These are phyloP conservation scores for Debaryomyces tyrocola DNA, from an alignment of 805 yeast species.

Conservation along the genomic window DNA sequence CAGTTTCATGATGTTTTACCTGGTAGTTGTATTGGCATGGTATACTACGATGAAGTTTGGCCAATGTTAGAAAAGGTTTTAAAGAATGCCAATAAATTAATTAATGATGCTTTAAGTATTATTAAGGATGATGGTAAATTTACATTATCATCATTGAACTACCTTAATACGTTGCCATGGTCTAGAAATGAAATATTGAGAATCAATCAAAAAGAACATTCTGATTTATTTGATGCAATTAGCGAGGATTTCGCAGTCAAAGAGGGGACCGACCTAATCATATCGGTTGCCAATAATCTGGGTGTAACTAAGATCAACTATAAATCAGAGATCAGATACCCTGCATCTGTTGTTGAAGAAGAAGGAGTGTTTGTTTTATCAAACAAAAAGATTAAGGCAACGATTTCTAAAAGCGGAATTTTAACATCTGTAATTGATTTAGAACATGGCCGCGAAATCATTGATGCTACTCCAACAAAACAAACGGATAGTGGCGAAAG, in stretches of 20 bases:
- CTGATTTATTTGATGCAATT: constrained; percentile 14
- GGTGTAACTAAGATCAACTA: constrained; percentile 18
- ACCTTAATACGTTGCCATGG: constrained; percentile 69
- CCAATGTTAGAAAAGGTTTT: constrained; percentile 69
- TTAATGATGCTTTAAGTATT: constrained; percentile 49
- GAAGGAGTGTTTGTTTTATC: constrained; percentile 48
- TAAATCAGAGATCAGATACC: constrained; percentile 32
- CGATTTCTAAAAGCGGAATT: constrained; percentile 51
- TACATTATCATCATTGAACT: constrained; percentile 7
- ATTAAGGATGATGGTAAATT: constrained; percentile 24
- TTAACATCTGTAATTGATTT: constrained; percentile 66
- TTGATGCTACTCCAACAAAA: constrained; percentile 56
- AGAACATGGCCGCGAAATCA: constrained; percentile 56
- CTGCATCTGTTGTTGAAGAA: constrained; percentile 48
- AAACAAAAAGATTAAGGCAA: constrained; percentile 62
- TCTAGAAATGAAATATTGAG: constrained; percentile 46
- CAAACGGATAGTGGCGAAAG: constrained; percentile 35
- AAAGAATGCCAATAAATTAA: constrained; percentile 51
- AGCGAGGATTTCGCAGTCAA: constrained; percentile 4
- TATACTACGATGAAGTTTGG: constrained; percentile 77
- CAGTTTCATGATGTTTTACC: constrained; percentile 99
- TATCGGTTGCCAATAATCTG: constrained; percentile 20
- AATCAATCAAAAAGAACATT: constrained; percentile 22
- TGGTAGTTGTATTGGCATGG: constrained; percentile 93
- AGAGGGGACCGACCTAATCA: constrained; percentile 10